Percentiles rank a stretch among this genome's conserved stretches.
Evolutionary conservation across 352 stramenopile genomes (phyloP).

Genomic region (Pythium myriotylum): DNA sequence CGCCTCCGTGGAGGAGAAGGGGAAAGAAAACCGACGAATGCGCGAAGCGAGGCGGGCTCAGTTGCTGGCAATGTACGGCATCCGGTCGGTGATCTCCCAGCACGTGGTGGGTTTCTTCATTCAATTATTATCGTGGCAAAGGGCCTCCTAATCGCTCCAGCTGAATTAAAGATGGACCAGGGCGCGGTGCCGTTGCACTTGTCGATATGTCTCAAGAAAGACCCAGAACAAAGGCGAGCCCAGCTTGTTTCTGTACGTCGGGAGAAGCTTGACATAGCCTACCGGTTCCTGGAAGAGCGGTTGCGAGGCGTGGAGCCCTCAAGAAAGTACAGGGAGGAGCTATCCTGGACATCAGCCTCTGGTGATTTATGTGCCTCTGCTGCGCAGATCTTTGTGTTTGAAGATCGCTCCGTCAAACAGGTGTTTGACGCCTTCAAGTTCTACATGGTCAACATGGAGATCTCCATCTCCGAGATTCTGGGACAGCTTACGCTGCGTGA

Average conservation of each 20-base stretch:
- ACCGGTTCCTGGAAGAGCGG: conserved; percentile 6
- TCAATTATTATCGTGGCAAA: background rate
- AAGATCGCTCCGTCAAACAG: conserved; percentile 43
- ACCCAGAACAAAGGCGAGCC: background rate
- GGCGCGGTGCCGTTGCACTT: background rate
- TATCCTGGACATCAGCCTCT: background rate
- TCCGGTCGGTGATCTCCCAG: conserved; percentile 7
- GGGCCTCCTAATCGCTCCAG: too few relatives aligned
- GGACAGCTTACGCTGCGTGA: conserved; percentile 53
- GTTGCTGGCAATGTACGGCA: background rate
- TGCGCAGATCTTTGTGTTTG: conserved; percentile 44
- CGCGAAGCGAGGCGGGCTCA: background rate
- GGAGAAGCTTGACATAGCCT: background rate
- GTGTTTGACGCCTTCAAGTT: conserved; percentile 54
- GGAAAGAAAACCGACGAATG: background rate
- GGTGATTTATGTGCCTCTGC: conserved; percentile 14
- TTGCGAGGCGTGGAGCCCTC: conserved; percentile 3
- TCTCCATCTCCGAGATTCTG: conserved; percentile 52
- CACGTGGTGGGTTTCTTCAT: conserved; percentile 18
- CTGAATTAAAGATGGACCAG: background rate
- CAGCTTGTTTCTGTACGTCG: background rate
- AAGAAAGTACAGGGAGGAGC: background rate
- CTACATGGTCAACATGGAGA: conserved; percentile 61
- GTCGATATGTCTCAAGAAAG: background rate
- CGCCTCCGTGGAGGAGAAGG: conserved; percentile 1